Evolutionary conservation across 768 basidiomycete genomes (phyloP).

Genomic region (Pleurotus giganteus): DNA sequence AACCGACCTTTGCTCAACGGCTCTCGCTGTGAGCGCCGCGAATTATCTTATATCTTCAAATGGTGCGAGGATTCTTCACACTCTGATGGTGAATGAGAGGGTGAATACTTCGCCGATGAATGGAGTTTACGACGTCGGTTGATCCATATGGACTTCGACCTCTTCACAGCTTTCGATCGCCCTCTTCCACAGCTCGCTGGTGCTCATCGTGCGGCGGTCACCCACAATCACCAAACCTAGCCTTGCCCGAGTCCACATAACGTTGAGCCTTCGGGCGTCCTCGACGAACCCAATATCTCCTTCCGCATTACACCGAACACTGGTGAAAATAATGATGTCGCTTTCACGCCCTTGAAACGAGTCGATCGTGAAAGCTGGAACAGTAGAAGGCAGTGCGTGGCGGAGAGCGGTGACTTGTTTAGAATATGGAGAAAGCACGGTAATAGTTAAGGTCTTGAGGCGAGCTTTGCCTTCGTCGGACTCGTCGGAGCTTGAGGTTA

Average conservation of each 20-base stretch:
- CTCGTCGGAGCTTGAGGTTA: slow-evolving; percentile 27
- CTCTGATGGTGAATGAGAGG: no score
- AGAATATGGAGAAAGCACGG: slow-evolving; percentile 59
- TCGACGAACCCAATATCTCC: slow-evolving; percentile 67
- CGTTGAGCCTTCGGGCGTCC: slow-evolving; percentile 58
- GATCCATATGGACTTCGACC: slow-evolving; percentile 12
- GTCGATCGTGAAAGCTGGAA: slow-evolving; percentile 50
- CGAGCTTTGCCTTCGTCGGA: slow-evolving; percentile 13
- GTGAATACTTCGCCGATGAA: no score
- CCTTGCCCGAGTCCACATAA: slow-evolving; percentile 68
- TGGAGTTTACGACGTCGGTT: no score
- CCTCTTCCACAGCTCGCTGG: slow-evolving; percentile 48
- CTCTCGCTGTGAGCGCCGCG: no score
- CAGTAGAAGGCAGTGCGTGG: slow-evolving; percentile 31
- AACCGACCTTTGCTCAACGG: no score
- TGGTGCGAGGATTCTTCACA: no score
- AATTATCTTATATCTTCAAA: no score
- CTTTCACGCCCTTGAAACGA: slow-evolving; percentile 70
- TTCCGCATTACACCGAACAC: slow-evolving; percentile 58
- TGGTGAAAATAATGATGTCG: slow-evolving; percentile 64
- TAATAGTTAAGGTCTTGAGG: slow-evolving; percentile 30
- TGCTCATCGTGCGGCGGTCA: slow-evolving; percentile 46
- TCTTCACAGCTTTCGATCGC: slow-evolving; percentile 42
- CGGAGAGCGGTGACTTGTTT: slow-evolving; percentile 52
- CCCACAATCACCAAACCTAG: slow-evolving; percentile 62